phyloP scores from a whole-genome alignment of 768 basidiomycete genomes.

The Hortiboletus flavorubellus region DNA sequence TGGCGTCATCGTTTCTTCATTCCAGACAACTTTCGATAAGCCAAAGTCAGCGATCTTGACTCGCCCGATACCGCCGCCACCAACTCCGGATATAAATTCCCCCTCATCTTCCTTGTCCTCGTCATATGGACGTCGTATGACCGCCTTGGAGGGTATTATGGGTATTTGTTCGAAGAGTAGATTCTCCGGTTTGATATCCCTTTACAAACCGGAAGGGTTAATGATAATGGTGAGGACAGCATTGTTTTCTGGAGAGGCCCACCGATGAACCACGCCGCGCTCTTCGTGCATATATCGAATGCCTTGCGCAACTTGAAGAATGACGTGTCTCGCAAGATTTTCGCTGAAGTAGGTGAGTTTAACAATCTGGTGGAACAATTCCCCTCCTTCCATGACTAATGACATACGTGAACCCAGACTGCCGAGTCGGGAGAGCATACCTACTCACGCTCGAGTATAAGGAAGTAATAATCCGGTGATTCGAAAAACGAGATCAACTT shows the following conservation, averaged over 20 bases:
- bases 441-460: constrained; percentile 82
- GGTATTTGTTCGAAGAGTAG: constrained; percentile 91
- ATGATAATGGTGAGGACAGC: not conserved
- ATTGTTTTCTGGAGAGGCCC: constrained; percentile 6
- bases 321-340: constrained; percentile 94
- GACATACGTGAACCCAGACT: constrained; percentile 9
- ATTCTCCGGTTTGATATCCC: constrained; percentile 98
- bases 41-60: constrained; percentile 99
- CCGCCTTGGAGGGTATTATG: constrained; percentile 78
- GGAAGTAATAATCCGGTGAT: constrained; percentile 89
- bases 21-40: constrained; percentile 96
- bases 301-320: constrained; percentile 90
- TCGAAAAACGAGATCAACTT: constrained; percentile 92
- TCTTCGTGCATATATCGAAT: constrained; percentile 97
- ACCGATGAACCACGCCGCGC: constrained; percentile 94
- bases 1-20: constrained; percentile 98
- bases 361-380: constrained; percentile 98
- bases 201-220: constrained; percentile 14
- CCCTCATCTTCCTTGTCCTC: constrained; percentile 99
- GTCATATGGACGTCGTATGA: constrained; percentile 82
- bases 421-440: not conserved
- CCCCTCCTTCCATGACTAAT: constrained; percentile 94
- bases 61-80: constrained; percentile 94
- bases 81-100: constrained; percentile 86
- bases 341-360: constrained; percentile 99